phyloP scores from a whole-genome alignment of 768 basidiomycete species.

The Lentinula detonsa region DNA sequence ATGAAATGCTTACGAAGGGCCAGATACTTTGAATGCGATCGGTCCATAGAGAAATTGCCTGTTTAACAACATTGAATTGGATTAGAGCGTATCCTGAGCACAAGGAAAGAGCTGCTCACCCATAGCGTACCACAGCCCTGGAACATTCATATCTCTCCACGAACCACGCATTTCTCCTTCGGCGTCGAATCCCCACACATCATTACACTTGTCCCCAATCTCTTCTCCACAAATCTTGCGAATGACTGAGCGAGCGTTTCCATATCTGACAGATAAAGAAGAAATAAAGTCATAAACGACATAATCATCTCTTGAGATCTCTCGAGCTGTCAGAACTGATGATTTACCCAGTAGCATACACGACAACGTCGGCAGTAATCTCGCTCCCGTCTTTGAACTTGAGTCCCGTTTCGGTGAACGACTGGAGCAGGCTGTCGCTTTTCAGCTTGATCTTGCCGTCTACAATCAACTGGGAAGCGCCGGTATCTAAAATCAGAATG shows the following conservation, averaged over 20 bases:
- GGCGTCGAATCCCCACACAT: slow-evolving; percentile 59
- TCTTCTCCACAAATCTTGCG: slow-evolving; percentile 40
- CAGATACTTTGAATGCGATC: slow-evolving; percentile 58
- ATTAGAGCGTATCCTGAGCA: neutral
- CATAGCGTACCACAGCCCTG: slow-evolving; percentile 54
- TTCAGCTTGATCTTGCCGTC: slow-evolving; percentile 71
- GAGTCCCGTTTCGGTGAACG: slow-evolving; percentile 36
- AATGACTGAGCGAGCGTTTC: slow-evolving; percentile 33
- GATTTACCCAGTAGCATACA: slow-evolving; percentile 53
- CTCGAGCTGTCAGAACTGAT: neutral
- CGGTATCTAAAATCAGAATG: slow-evolving; percentile 34
- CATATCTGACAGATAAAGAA: slow-evolving; percentile 27
- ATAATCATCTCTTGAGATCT: too few species aligned
- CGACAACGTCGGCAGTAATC: slow-evolving; percentile 46
- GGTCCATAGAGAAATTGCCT: slow-evolving; percentile 51
- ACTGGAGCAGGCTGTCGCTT: slow-evolving; percentile 45
- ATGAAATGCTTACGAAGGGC: slow-evolving; percentile 48
- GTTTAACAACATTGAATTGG: neutral
- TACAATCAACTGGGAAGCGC: slow-evolving; percentile 54
- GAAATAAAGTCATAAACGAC: neutral
- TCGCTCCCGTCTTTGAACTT: slow-evolving; percentile 42
- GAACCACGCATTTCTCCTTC: slow-evolving; percentile 56
- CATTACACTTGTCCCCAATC: slow-evolving; percentile 36
- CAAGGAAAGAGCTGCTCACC: slow-evolving; percentile 25
- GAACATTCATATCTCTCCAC: slow-evolving; percentile 45